Evolutionary conservation across 2,329 filamentous ascomycete species (phyloP), one percentile per base, ranked within the genome.

Genomic region (Aspergillus pseudoterreus): DNA sequence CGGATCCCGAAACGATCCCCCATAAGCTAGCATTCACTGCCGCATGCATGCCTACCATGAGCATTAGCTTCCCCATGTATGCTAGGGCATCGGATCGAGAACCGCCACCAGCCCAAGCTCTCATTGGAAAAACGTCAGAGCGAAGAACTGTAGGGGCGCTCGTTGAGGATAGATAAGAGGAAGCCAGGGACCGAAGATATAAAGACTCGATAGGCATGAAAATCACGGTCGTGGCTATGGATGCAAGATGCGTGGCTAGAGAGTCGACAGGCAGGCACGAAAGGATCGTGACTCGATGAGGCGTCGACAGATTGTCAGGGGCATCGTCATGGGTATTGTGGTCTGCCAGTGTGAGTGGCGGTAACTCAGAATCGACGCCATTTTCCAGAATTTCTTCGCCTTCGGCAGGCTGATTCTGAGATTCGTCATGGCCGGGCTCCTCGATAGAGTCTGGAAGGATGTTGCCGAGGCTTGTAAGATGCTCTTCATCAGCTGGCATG

Each of bases 281-380:
- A 22, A 75, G 69, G 14, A 74, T 68, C 4, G 72, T 75, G 14
- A 75, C 67, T 43, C 71, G 66, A 55, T 73, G 71, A 19, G 67
- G 58, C 9, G 57, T 53, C 27, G 59, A 45, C 14, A 51, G 10
- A 32, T 32, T 45, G 38, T 43, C 54, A 15, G 39, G 15, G 22
- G 50, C n/a, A 36, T 53, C 58, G 30, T 54, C 56, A 27, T 58
- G 54, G 24, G 51, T 49, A 6, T 55, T 59, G 19, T 61, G 49
- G 21, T 56, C 55, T 14, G 57, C 56, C 38, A 60, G 8, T 11
- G 27, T 47, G 12, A 55, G 50, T 10, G 61, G 60, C 12, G 52
- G 52, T 11, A 55, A 50, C 41, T 49, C 55, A 21, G 55, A 50
- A 22, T 59, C 55, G 14, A 51, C 45, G 12, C 53, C 54, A 15